Conservation (phyloP, 2,329 filamentous ascomycete genomes). For the Neopestalotiopsis sp. region DNA sequence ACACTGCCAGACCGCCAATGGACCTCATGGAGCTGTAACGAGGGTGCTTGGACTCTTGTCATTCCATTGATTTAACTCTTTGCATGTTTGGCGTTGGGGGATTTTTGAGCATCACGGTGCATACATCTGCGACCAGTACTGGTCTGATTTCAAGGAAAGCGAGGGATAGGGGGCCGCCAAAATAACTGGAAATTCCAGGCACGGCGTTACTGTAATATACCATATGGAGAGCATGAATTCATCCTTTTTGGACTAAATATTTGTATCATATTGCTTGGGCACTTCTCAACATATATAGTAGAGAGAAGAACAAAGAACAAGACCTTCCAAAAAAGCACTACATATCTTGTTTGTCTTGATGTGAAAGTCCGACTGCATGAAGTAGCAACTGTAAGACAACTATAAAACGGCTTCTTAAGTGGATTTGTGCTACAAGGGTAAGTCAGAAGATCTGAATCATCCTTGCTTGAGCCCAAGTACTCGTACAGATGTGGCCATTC, state of each 20-base stretch:
- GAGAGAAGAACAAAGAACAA: background rate
- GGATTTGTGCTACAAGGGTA: too few relatives aligned
- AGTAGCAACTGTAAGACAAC: too few relatives aligned
- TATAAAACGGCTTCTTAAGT: too few relatives aligned
- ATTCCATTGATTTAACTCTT: background rate
- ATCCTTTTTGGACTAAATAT: background rate
- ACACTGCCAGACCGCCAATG: conserved; percentile 68
- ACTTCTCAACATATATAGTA: background rate
- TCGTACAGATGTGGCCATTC: too few relatives aligned
- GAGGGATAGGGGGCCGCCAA: background rate
- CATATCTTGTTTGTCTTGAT: too few relatives aligned
- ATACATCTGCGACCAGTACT: background rate
- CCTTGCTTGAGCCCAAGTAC: too few relatives aligned
- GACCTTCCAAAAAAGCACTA: too few relatives aligned
- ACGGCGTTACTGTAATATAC: background rate
- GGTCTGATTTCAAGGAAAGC: background rate
- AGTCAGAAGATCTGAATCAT: too few relatives aligned
- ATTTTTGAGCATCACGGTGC: background rate
- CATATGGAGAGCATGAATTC: background rate
- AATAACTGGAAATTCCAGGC: background rate
- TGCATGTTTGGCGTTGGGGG: conserved; percentile 15
- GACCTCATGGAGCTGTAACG: conserved; percentile 60
- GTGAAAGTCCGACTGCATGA: too few relatives aligned
- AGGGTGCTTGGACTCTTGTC: background rate
- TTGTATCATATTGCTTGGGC: background rate